These are phyloP conservation scores for Podospora pseudocomata DNA, from an alignment of 495 filamentous ascomycete genomes.

Conservation along the genomic window DNA sequence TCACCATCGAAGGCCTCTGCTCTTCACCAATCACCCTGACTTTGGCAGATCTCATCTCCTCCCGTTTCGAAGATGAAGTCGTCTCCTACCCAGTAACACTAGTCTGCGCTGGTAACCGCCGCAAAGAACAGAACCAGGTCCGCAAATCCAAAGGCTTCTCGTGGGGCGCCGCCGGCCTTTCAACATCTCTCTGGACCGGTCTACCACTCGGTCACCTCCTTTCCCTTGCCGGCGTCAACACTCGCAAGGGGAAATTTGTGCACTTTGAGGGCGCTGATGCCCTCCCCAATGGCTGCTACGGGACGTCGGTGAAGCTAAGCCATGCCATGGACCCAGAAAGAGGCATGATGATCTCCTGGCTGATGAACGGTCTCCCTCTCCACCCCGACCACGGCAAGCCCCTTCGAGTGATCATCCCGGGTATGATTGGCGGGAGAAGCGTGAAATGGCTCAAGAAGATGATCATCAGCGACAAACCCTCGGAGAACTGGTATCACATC, in stretches of 20 bases:
- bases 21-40: conserved; percentile 70
- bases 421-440: conserved; percentile 90
- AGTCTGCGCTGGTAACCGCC: conserved; percentile 88
- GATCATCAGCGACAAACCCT: conserved; percentile 72
- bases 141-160: conserved; percentile 94
- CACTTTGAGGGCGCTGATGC: conserved; percentile 94
- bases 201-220: conserved; percentile 73
- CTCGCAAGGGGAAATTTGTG: conserved; percentile 72
- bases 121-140: conserved; percentile 92
- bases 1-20: conserved; percentile 83
- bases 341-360: conserved; percentile 86
- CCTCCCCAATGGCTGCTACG: conserved; percentile 86
- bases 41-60: conserved; percentile 65
- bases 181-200: conserved; percentile 87
- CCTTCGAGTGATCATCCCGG: conserved; percentile 78
- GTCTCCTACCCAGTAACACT: conserved; percentile 85
- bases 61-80: conserved; percentile 62
- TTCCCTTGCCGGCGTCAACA: conserved; percentile 57
- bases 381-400: conserved; percentile 87
- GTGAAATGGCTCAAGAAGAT: conserved; percentile 93
- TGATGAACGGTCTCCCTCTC: conserved; percentile 87
- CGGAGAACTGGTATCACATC: conserved; percentile 96
- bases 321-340: conserved; percentile 84
- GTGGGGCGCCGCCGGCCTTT: conserved; percentile 88
- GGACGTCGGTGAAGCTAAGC: conserved; percentile 81